phyloP scores from a whole-genome alignment of 345 rosid genomes.

The Ricinus communis region DNA sequence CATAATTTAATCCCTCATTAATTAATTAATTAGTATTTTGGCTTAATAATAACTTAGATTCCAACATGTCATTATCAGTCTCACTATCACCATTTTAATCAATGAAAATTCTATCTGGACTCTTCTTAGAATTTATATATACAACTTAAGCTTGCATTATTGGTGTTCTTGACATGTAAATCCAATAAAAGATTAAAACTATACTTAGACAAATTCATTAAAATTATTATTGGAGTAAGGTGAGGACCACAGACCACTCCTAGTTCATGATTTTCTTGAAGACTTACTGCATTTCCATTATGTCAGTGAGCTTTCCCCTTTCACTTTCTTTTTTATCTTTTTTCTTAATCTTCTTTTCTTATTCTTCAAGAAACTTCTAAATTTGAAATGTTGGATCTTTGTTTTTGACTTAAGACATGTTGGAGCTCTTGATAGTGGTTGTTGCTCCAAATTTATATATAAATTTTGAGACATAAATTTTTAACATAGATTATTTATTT shows the following conservation, averaged over 20 bases:
- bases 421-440: background rate
- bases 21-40: background rate
- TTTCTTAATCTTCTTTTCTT: too few relatives aligned
- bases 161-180: background rate
- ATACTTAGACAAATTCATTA: background rate
- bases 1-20: background rate
- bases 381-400: too few relatives aligned
- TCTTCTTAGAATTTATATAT: background rate
- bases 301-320: too few relatives aligned
- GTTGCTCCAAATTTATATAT: background rate
- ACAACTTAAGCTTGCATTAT: background rate
- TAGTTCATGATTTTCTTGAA: too few relatives aligned
- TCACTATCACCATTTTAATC: background rate
- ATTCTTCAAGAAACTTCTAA: background rate
- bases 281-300: too few relatives aligned
- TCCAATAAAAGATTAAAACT: background rate
- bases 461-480: too few relatives aligned
- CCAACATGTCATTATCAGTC: background rate
- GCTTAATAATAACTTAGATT: background rate
- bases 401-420: too few relatives aligned
- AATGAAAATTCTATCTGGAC: slow-evolving; percentile 8
- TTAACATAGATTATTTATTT: too few relatives aligned
- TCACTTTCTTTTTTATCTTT: too few relatives aligned
- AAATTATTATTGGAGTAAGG: background rate
- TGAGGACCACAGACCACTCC: too few relatives aligned